Evolutionary conservation across 352 stramenopile species (phyloP), one percentile per base, ranked within the genome.

Genomic region (Salisapilia sapeloensis): DNA sequence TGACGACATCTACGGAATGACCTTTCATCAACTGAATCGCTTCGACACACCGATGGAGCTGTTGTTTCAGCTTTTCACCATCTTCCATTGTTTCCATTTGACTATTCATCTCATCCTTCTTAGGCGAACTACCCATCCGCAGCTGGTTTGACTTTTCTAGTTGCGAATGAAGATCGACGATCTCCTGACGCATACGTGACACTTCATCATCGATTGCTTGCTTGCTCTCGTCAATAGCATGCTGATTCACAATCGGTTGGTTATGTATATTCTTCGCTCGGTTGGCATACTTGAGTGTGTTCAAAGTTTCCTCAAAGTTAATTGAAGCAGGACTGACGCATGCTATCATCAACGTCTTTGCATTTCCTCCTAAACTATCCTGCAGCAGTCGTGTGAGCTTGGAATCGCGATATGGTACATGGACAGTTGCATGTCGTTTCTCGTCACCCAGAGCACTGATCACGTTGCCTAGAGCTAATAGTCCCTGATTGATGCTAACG

Each of bases 201-300:
- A 90, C 71, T 27, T 72, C 53, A 18, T 62, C 44, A 4, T 82
- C 60, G 9, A 48, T 60, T 16, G 53, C 57, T 22, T 62, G 46
- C 27, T 81, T 70, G 2, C 59, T 53, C 17, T 77, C 60, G 17
- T 56, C 40, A n/a, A 59, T 51, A n/a, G 30, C 29, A 16, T 77
- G 58, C 15, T 81, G 56, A 51, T 99, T 99, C 27, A 98, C 94
- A 37, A 96, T 93, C 2, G 95, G 92, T 35, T 93, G 94, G 54
- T 98, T 98, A 46, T 98, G 97, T 48, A 99, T 99, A 46, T 99
- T 98, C 62, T 99, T 99, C 24, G 96, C 96, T 11, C 95, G 83
- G 46, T 97, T 97, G 3, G 93, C 93, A 53, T 98, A 99, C 42
- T 96, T 90, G 12, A 99, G 69, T 30, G 94, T 99, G 27, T 93